Base-by-base conservation (phyloP, 495 filamentous ascomycete genomes). In the Daldinia concentrica region DNA sequence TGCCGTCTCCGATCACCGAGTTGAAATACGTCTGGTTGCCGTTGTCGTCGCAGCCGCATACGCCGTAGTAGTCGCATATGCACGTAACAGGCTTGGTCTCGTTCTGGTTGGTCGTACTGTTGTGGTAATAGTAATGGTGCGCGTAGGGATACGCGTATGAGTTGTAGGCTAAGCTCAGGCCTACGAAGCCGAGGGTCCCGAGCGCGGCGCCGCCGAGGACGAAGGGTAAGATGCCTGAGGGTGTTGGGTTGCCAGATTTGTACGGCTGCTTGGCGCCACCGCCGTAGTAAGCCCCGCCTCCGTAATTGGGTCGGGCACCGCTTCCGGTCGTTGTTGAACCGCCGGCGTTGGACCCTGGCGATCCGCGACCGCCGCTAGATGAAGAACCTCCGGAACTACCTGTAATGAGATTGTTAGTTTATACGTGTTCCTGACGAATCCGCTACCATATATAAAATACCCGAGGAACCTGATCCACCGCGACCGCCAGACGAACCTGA, bases 41-140 rank as follows among this genome's bases (percentile, higher is more conserved):
- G 71, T 93, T 92, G 64, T 78, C 71, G 72, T 96, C 93, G 80
- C 95, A 98, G 30, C 93, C 91, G 77, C 95, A 99, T 30, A 85
- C 88, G 41, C 70, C 73, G 71, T 92, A 88, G 66, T 87, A 72
- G 57, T 90, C 84, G 78, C 95, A 98, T 55, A 92, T 79, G 75
- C 95, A 98, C 11, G 81, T 78, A 3, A 97, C 89, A 0, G 90
- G 89, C 60, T 90, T 82, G 0, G 89, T 90, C 80, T 93, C 84
- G 78, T 94, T 92, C n/a, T 78, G 68, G 17, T 79, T 62, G 58
- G 62, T 81, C 6, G 84, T 84, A 17, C 68, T 24, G 78, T 94
- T 93, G 81, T 84, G 74, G 83, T 86, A 93, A 37, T 39, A 72
- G 74, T 92, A 90, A n/a, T 82, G 83, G 62, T 90, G 82, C 1